Evolutionary conservation across 441 rosid species (phyloP).

Genomic region (Bruguiera hainesii): DNA sequence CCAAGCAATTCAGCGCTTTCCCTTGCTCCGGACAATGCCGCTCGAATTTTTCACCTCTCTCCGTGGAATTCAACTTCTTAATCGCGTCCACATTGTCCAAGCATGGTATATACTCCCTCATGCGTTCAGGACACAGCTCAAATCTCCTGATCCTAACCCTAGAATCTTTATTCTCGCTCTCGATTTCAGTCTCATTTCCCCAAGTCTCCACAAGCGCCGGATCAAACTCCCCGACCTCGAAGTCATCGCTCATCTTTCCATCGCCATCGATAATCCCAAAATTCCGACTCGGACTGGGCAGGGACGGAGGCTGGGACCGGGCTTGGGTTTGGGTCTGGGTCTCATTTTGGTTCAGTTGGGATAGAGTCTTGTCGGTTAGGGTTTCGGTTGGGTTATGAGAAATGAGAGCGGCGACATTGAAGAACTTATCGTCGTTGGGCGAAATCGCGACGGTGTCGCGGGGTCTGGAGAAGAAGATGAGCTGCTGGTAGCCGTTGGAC

Average conservation of each 20-base stretch:
- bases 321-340: slow-evolving; percentile 26
- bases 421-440: slow-evolving; percentile 48
- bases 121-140: slow-evolving; percentile 46
- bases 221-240: slow-evolving; percentile 81
- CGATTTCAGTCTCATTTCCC: slow-evolving; percentile 41
- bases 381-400: slow-evolving; percentile 25
- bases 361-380: slow-evolving; percentile 24
- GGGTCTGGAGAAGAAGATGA: slow-evolving; percentile 54
- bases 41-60: slow-evolving; percentile 74
- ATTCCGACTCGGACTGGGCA: slow-evolving; percentile 26
- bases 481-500: slow-evolving; percentile 61
- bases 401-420: slow-evolving; percentile 44
- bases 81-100: slow-evolving; percentile 79
- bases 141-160: slow-evolving; percentile 38
- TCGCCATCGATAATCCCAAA: slow-evolving; percentile 78
- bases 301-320: slow-evolving; percentile 22
- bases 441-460: slow-evolving; percentile 45
- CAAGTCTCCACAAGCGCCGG: slow-evolving; percentile 49
- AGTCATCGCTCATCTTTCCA: slow-evolving; percentile 79
- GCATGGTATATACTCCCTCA: slow-evolving; percentile 88
- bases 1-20: slow-evolving; percentile 62
- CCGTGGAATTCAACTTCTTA: slow-evolving; percentile 56
- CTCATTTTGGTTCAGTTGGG: slow-evolving; percentile 18
- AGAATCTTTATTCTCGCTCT: slow-evolving; percentile 14
- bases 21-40: slow-evolving; percentile 79